Conservation (phyloP, 176 grass and related monocot species). For the Carex scoparia region DNA sequence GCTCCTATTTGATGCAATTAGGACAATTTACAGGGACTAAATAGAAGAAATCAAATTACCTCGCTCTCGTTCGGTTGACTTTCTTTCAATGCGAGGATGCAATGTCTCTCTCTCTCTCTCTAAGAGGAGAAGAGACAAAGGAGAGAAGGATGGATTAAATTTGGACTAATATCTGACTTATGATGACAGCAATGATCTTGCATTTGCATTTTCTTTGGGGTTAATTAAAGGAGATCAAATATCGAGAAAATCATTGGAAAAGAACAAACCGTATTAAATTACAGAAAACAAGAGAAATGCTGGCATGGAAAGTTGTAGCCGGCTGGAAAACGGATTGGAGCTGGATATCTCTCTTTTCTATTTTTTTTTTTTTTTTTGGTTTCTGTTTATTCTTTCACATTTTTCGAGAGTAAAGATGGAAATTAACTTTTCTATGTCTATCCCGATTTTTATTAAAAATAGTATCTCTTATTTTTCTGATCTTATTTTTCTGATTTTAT, state of each 20-base stretch:
- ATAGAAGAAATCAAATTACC: conserved; percentile 9
- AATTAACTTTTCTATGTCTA: background rate
- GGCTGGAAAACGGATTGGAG: background rate
- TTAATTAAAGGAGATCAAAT: background rate
- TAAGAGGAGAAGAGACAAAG: conserved; percentile 8
- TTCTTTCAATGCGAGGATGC: background rate
- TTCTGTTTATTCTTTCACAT: background rate
- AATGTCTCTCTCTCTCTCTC: background rate
- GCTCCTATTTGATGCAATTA: background rate
- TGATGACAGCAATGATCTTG: conserved; percentile 4
- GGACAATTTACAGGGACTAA: background rate
- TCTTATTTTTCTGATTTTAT: too few relatives aligned
- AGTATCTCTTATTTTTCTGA: background rate
- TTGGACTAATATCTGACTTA: conserved; percentile 12
- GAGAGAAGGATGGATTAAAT: background rate
- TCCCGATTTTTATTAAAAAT: background rate
- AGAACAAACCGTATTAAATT: background rate
- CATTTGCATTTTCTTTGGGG: background rate
- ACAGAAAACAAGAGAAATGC: background rate
- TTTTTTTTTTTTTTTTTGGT: background rate
- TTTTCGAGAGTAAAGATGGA: background rate
- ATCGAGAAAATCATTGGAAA: background rate
- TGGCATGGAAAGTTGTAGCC: conserved; percentile 6
- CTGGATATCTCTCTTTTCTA: background rate
- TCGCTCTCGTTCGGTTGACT: conserved; percentile 1